Evolutionary conservation across 148 eudicot genomes (phyloP), one percentile per base, ranked within the genome.

Genomic region (Chenopodium quinoa): DNA sequence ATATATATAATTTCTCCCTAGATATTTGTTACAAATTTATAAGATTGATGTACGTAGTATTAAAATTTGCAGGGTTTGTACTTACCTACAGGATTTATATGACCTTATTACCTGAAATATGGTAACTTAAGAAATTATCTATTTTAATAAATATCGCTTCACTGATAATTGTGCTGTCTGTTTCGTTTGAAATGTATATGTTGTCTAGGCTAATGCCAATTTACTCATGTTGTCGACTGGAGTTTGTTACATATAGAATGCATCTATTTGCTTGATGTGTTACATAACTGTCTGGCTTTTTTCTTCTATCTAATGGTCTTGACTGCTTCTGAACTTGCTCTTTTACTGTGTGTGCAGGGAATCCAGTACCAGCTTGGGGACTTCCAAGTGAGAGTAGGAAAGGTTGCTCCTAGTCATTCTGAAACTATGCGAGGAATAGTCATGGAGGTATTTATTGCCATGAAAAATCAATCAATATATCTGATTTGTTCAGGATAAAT

Each of bases 301-400:
- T 29, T 40, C 56, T 69, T 17, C 50, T 71, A 67, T 17, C 7
- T 25, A 20, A 40, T 20, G 34, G 48, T 56, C 71, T 3, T 75
- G 40, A 58, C 46, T 73, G 64, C 23, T 81, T 34, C 22, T 31
- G 65, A 29, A 37, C 62, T 82, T 29, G 44, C 56, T 62, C 34
- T 73, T 60, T 62, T 47, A 27, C 10, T 77, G 11, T 50, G 58
- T 54, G 56, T 90, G 83, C 63, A 93, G 99, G 99, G 98, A 23
- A 83, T 79, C 75, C 98, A 91, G 75, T 93, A 93, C 80, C 97
- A 85, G 81, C 89, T 93, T 83, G 99, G 99, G 70, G 99, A 96
- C 88, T 93, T 96, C 86, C 97, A 89, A 88, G 79, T 96, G 84
- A 91, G 97, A 86, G 97, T 96, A 64, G 99, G 93, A 75, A 96